Evolutionary conservation across 2,329 filamentous ascomycete genomes (phyloP).

Genomic region (Cordyceps cicadae): DNA sequence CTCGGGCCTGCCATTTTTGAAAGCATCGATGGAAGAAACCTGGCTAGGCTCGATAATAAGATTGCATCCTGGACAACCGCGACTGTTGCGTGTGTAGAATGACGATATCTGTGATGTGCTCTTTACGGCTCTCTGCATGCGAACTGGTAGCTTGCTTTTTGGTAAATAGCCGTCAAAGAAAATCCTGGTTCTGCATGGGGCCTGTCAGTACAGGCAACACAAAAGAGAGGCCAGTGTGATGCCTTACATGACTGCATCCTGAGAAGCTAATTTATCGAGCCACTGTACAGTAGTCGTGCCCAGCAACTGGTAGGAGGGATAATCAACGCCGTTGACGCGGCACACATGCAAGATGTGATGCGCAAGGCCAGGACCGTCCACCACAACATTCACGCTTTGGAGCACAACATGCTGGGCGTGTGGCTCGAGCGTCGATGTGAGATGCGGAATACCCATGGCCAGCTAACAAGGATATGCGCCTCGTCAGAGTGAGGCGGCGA

Average conservation of each 20-base stretch:
- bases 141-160: constrained; percentile 50
- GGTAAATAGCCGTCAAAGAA: constrained; percentile 86
- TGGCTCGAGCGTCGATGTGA: constrained; percentile 44
- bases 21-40: constrained; percentile 16
- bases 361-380: constrained; percentile 75
- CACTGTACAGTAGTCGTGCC: constrained; percentile 51
- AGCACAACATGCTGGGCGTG: constrained; percentile 40
- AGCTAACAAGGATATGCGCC: background rate
- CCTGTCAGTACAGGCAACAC: constrained; percentile 14
- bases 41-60: constrained; percentile 12
- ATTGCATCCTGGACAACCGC: constrained; percentile 20
- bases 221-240: constrained; percentile 1
- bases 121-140: constrained; percentile 51
- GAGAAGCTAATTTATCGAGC: constrained; percentile 49
- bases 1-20: constrained; percentile 17
- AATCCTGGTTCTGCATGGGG: constrained; percentile 49
- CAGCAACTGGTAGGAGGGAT: constrained; percentile 57
- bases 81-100: constrained; percentile 27
- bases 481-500: background rate
- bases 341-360: constrained; percentile 61
- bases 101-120: constrained; percentile 48
- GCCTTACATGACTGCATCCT: constrained; percentile 54
- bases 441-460: constrained; percentile 51
- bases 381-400: constrained; percentile 36
- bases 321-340: constrained; percentile 39